Base-by-base conservation (phyloP, 768 basidiomycete genomes). In the Boletus rubropictus region DNA sequence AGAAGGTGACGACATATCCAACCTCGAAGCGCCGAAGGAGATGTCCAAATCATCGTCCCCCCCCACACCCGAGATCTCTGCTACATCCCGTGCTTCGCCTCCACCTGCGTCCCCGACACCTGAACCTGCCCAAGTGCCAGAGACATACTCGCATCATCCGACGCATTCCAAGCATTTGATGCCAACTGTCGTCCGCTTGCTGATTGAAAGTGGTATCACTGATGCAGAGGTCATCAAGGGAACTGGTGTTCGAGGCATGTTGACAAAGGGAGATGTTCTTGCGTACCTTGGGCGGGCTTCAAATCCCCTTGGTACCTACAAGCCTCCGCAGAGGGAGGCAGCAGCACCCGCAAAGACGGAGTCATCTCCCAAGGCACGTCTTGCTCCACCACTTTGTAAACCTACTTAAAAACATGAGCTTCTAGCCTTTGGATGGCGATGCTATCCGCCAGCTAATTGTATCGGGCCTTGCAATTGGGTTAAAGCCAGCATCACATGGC, bases 251-350 rank as follows among this genome's bases (percentile, higher is more conserved):
- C 78, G 88, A 31, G 95, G 96, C 12, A 94, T 93, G 86, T 66
- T 98, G 50, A 98, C 94, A 39, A 97, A 97, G 66, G 96, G 96
- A 10, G 95, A 99, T 61, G 84, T 98, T 1, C 76, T 99, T 24
- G 72, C 89, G 3, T 83, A 81, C 67, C 73, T 96, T 5, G 95
- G 95, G 17, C 83, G 84, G 66, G 87, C 92, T 17, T 83, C 83
- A 10, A 74, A 76, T 29, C 88, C 91, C 1, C 72, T 76, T 17
- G 91, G 90, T 31, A 86, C 87, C 3, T 88, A 75, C 68, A 84
- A 83, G 62, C 73, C 73, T 54, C 53, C 69, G 12, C 55, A 57
- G 35, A 57, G 58, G 37, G 57, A 64, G 38, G 41, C 55, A 69
- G 50, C 55, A 49, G 11, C 44, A 39, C 47, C 57, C 17, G 49